Conservation (phyloP, 768 basidiomycete species). For the Coprinopsis cinerea region DNA sequence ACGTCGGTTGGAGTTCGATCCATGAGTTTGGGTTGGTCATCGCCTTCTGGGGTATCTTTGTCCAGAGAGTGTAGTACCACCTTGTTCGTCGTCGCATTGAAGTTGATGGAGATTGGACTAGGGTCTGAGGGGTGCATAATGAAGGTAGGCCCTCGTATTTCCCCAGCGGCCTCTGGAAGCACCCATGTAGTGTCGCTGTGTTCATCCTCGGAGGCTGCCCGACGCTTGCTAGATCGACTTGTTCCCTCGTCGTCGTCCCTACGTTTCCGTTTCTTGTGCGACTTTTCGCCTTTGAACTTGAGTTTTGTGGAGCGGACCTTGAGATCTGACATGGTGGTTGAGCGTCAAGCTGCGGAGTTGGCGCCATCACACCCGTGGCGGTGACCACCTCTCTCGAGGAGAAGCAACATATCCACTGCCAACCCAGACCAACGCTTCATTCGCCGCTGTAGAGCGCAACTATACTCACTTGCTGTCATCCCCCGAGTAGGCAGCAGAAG, state of each 20-base stretch:
- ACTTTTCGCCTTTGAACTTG: constrained; percentile 86
- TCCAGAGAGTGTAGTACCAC: constrained; percentile 62
- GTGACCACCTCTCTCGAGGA: no score
- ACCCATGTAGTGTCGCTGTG: constrained; percentile 80
- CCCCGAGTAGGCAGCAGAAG: no score
- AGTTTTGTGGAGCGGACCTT: constrained; percentile 70
- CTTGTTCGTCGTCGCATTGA: constrained; percentile 67
- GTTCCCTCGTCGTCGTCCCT: constrained; percentile 48
- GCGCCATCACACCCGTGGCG: no score
- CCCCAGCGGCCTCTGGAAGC: constrained; percentile 57
- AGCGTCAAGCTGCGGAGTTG: neutral
- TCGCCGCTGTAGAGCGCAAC: no score
- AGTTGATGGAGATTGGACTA: constrained; percentile 69
- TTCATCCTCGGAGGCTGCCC: constrained; percentile 45
- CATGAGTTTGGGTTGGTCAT: constrained; percentile 41
- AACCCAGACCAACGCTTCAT: no score
- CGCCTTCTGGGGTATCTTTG: constrained; percentile 49
- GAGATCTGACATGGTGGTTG: constrained; percentile 25
- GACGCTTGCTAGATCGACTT: constrained; percentile 40
- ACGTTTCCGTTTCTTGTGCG: constrained; percentile 75
- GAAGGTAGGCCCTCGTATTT: constrained; percentile 87
- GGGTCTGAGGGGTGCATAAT: constrained; percentile 80
- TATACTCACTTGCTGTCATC: no score
- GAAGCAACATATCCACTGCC: no score
- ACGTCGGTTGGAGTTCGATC: constrained; percentile 76